Evolutionary conservation across 306 rosid genomes (phyloP), one percentile per base, ranked within the genome.

Genomic region (Ochetophila trinervis): DNA sequence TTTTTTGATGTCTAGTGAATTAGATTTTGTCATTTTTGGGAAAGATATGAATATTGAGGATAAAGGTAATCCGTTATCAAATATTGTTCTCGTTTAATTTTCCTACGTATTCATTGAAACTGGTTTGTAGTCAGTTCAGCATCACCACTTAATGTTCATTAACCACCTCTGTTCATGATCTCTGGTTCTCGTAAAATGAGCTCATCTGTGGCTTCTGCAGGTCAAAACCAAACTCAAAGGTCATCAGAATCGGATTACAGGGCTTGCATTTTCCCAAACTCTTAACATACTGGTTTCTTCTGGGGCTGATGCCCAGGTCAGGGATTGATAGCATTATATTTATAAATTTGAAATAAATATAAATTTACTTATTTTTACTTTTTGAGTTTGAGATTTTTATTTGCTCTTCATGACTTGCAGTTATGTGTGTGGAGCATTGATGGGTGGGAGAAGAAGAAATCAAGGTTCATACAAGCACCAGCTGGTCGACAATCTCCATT

Each of bases 381-480:
- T 45, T 53, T 57, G n/a, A 48, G 27, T 40, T 32, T 23, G 20
- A 10, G 57, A 37, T 14, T 18, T 40, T 48, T 12, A 30, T 63
- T 60, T 54, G 23, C 10, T 52, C 56, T 73, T 5, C 40, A 35
- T 44, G 55, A 44, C 52, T 22, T 66, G 35, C 67, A 79, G 83
- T 60, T 79, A 50, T 79, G 79, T 34, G 71, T 74, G 42, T 79
- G 79, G 79, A 79, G 83, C 73, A 79, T 79, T 34, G 83, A 79
- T 64, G 83, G 73, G 37, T 79, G 83, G 83, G 83, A 79, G 70
- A 79, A 74, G 71, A 79, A 79, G 76, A 79, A 79, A 66, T 10
- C 79, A 13, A 74, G 77, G 70, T 79, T 74, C 66, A 69, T 79
- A 54, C 79, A 57, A 72, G 83, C 83, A 47, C 79, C 79, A 60